Evolutionary conservation across 371 early-diverging fungal species (phyloP).

Genomic region (Mucor sp.): DNA sequence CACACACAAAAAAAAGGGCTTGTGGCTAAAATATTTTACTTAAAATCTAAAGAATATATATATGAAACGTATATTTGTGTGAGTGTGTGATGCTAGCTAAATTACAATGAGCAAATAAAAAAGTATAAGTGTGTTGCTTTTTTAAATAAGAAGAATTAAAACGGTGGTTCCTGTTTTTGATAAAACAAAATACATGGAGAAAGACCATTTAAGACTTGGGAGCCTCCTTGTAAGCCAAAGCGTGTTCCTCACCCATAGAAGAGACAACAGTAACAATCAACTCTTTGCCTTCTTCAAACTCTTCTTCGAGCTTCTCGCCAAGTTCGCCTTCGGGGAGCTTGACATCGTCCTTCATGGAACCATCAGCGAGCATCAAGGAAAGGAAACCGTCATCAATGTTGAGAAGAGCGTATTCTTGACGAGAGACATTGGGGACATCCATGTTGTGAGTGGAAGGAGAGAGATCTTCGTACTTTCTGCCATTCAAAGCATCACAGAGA

Average conservation of each 20-base stretch:
- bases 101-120: neutral
- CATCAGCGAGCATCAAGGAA: constrained; percentile 79
- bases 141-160: neutral
- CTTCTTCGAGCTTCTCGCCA: constrained; percentile 71
- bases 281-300: constrained; percentile 84
- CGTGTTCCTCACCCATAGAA: constrained; percentile 95
- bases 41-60: neutral
- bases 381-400: constrained; percentile 95
- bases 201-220: constrained; percentile 20
- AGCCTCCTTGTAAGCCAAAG: constrained; percentile 64
- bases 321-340: constrained; percentile 89
- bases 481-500: neutral
- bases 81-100: neutral
- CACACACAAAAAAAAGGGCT: neutral
- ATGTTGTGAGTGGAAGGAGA: constrained; percentile 99
- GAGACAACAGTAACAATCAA: constrained; percentile 83
- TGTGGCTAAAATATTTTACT: neutral
- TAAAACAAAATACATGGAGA: neutral
- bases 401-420: constrained; percentile 86
- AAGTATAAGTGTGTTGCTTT: neutral
- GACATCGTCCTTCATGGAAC: constrained; percentile 94
- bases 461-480: constrained; percentile 86
- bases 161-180: neutral
- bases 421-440: constrained; percentile 95
- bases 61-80: neutral